phyloP scores from a whole-genome alignment of 352 stramenopile genomes.

The Pythium phragmitis region DNA sequence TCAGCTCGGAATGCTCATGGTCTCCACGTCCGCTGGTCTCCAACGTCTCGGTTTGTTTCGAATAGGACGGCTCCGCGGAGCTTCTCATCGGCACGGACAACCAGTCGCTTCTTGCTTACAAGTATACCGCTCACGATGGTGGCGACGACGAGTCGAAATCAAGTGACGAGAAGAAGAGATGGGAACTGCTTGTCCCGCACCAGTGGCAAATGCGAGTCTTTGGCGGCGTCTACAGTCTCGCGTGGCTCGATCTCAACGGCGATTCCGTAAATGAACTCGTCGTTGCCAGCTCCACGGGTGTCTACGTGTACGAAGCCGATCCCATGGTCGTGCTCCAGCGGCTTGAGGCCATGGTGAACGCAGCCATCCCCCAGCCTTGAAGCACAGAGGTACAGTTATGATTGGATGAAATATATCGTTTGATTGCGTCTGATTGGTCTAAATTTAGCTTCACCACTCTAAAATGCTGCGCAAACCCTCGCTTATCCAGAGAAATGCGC shows the following conservation, averaged over 20 bases:
- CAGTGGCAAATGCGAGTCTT: slow-evolving; percentile 58
- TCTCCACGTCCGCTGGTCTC: no score
- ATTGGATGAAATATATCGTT: slow-evolving; percentile 15
- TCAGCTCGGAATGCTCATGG: not conserved
- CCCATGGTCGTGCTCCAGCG: slow-evolving; percentile 26
- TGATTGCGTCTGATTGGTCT: slow-evolving; percentile 15
- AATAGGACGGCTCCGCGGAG: slow-evolving; percentile 57
- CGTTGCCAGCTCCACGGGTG: slow-evolving; percentile 57
- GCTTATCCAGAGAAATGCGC: slow-evolving; percentile 13
- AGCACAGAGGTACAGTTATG: not conserved
- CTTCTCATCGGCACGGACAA: slow-evolving; percentile 64
- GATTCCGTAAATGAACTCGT: slow-evolving; percentile 66
- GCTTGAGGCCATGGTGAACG: slow-evolving; percentile 28
- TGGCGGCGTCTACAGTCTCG: slow-evolving; percentile 71
- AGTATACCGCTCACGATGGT: slow-evolving; percentile 10
- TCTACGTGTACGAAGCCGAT: slow-evolving; percentile 69
- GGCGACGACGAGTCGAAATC: not conserved
- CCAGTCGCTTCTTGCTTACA: slow-evolving; percentile 59
- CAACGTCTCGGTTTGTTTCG: not conserved
- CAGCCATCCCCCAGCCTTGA: not conserved
- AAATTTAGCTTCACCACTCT: not conserved
- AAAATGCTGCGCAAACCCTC: not conserved
- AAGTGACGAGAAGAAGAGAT: slow-evolving; percentile 14
- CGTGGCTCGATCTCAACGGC: slow-evolving; percentile 60
- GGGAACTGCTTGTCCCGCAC: slow-evolving; percentile 30